phyloP scores from a whole-genome alignment of 805 yeast genomes.

The Wilhelminamyces savonicus region DNA sequence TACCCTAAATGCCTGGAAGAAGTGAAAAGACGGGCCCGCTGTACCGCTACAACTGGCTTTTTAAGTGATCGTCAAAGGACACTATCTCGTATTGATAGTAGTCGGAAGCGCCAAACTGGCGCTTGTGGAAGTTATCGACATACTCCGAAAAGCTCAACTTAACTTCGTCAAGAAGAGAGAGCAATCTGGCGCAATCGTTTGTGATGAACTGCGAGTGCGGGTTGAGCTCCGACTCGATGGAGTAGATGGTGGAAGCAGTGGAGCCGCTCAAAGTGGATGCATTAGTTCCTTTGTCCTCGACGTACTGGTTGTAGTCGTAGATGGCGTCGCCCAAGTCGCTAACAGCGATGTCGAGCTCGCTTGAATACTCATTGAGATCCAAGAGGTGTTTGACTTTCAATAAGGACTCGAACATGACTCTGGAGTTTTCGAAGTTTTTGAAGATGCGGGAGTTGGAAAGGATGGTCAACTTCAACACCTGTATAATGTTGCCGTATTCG shows the following conservation, averaged over 20 bases:
- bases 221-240: constrained; percentile 4
- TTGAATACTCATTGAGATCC: too few species aligned
- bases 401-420: constrained; percentile 10
- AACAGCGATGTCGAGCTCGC: too few species aligned
- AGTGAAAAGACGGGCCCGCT: too few species aligned
- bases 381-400: constrained; percentile 3
- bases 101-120: constrained; percentile 1
- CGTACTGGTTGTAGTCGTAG: too few species aligned
- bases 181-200: constrained; percentile 5
- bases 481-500: constrained; percentile 3
- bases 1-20: too few species aligned
- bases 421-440: constrained; percentile 8
- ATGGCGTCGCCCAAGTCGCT: too few species aligned
- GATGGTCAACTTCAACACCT: constrained; percentile 4
- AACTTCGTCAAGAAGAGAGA: constrained; percentile 4
- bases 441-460: constrained; percentile 4
- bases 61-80: constrained; percentile 11
- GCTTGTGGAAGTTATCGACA: constrained; percentile 2
- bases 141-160: constrained; percentile 6
- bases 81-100: constrained; percentile 9
- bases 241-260: too few species aligned
- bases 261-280: too few species aligned
- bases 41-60: too few species aligned
- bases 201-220: constrained; percentile 4
- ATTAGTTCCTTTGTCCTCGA: too few species aligned